phyloP scores from a whole-genome alignment of 140 eudicot species.

The Senecio squalidus region DNA sequence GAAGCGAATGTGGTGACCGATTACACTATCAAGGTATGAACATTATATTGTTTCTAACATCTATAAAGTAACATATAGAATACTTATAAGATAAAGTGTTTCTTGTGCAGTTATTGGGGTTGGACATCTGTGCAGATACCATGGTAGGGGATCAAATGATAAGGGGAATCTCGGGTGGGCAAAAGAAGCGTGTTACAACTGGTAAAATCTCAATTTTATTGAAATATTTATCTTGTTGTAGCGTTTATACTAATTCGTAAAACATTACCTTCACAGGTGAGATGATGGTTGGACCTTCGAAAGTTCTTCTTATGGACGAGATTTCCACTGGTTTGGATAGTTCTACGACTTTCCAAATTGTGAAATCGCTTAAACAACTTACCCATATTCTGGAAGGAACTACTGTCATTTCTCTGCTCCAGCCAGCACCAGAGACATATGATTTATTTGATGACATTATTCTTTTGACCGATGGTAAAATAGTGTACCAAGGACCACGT shows the following conservation, averaged over 20 bases:
- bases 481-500: conserved; percentile 80
- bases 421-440: conserved; percentile 89
- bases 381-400: conserved; percentile 77
- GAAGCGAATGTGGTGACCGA: conserved; percentile 61
- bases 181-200: conserved; percentile 70
- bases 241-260: no score
- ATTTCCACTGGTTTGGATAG: conserved; percentile 90
- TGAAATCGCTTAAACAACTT: conserved; percentile 52
- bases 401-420: conserved; percentile 71
- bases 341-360: conserved; percentile 77
- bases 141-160: conserved; percentile 56
- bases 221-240: background rate
- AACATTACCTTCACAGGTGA: no score
- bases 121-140: conserved; percentile 68
- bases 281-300: conserved; percentile 82
- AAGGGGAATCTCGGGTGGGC: conserved; percentile 81
- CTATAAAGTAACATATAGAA: no score
- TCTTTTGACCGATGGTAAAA: conserved; percentile 67
- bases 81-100: no score
- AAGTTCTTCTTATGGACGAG: conserved; percentile 83
- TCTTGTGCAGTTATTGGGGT: conserved; percentile 51
- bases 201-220: background rate
- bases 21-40: conserved; percentile 53
- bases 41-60: background rate
- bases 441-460: conserved; percentile 67